These are phyloP conservation scores for Hypoxylon crocopeplum DNA, from an alignment of 495 filamentous ascomycete genomes.

Conservation along the genomic window DNA sequence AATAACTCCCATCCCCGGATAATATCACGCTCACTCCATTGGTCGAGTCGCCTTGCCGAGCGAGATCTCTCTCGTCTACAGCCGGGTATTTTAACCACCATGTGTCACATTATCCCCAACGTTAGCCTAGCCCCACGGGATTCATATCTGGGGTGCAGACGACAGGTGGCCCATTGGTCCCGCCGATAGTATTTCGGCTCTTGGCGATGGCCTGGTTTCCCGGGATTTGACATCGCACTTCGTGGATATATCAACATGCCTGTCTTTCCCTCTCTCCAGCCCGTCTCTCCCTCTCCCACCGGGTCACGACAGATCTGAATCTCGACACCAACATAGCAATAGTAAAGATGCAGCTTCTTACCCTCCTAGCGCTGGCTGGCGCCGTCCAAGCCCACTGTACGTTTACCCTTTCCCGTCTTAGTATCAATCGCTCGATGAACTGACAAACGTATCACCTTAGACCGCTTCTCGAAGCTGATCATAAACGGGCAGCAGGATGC, in stretches of 20 bases:
- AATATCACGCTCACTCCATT: slow-evolving; percentile 22
- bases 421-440: neutral
- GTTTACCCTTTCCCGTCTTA: neutral
- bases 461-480: slow-evolving; percentile 49
- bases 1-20: slow-evolving; percentile 20
- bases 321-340: neutral
- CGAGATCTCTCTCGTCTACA: slow-evolving; percentile 9
- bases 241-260: slow-evolving; percentile 18
- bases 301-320: neutral
- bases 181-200: slow-evolving; percentile 9
- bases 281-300: slow-evolving; percentile 9
- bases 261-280: neutral
- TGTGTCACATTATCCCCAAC: slow-evolving; percentile 4
- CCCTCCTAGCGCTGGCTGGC: slow-evolving; percentile 26
- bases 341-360: slow-evolving; percentile 26
- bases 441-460: slow-evolving; percentile 19
- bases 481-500: slow-evolving; percentile 43
- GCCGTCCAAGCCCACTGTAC: slow-evolving; percentile 36
- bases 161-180: slow-evolving; percentile 11
- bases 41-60: slow-evolving; percentile 13
- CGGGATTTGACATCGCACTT: slow-evolving; percentile 24
- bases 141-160: slow-evolving; percentile 29
- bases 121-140: slow-evolving; percentile 6
- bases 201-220: slow-evolving; percentile 23
- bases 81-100: slow-evolving; percentile 31